Evolutionary conservation across 345 rosid genomes (phyloP), one percentile per base, ranked within the genome.

Genomic region (Sonneratia alba): DNA sequence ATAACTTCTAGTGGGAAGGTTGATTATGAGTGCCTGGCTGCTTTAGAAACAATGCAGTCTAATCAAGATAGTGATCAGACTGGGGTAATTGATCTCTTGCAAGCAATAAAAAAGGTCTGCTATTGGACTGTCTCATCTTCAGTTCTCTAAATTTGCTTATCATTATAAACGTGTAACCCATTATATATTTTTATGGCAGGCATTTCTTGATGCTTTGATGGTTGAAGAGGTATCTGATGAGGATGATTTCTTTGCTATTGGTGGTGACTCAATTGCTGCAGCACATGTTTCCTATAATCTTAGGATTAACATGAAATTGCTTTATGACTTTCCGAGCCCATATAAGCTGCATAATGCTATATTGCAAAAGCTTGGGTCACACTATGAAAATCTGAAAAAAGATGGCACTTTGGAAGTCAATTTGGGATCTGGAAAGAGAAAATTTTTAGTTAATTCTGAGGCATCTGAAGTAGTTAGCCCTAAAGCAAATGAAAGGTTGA

Each of bases 191-290:
- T 80, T 75, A 27, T 78, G 71, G 53, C 83, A 94, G 99, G 97
- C 92, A 59, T 81, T 90, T 84, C 82, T 85, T 83, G 86, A 87
- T 67, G 90, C 86, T 77, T 73, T 92, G 81, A 72, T 85, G 89
- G 81, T 89, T 66, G 80, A 85, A 79, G 92, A 84, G 74, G 84
- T 95, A 74, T 84, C 86, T 68, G 82, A 79, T 43, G 84, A 85
- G 79, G 96, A 85, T 70, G 87, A 95, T 85, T 95, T 95, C 83
- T 95, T 95, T 81, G 72, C 70, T 57, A 79, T 90, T 77, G 99
- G 97, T 75, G 99, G 99, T 74, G 87, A 89, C 81, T 95, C 99
- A 57, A 74, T 95, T 68, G 67, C 93, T 34, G 99, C 99, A 47
- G 96, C 99, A 7, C 93, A 90, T 77, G 89, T 79, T 82, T 84